phyloP scores from a whole-genome alignment of 495 filamentous ascomycete genomes.

The Hypoxylon lenormandii region DNA sequence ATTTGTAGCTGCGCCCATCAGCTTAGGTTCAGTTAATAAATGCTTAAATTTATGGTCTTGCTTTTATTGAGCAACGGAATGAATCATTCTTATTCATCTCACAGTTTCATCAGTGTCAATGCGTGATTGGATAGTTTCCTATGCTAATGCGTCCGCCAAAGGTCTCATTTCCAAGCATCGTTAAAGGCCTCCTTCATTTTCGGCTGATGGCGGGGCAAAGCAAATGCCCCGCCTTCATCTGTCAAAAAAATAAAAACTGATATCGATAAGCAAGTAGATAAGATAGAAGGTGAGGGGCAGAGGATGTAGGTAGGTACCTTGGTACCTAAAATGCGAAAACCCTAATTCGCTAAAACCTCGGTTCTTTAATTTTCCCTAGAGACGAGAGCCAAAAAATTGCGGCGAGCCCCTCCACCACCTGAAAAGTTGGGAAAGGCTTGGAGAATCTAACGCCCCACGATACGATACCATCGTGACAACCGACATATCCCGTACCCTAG shows the following conservation, averaged over 20 bases:
- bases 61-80: not conserved
- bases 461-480: conserved; percentile 20
- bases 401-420: conserved; percentile 43
- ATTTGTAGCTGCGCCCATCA: no score
- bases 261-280: conserved; percentile 36
- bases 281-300: conserved; percentile 16
- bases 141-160: not conserved
- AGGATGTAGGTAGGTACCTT: conserved; percentile 12
- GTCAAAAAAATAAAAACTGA: not conserved
- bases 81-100: not conserved
- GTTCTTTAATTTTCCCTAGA: conserved; percentile 15
- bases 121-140: no score
- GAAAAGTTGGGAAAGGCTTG: conserved; percentile 6
- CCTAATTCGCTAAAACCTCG: conserved; percentile 54
- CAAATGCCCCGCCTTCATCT: not conserved
- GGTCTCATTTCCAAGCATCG: conserved; percentile 13
- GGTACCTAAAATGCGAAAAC: conserved; percentile 12
- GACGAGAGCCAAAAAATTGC: conserved; percentile 45
- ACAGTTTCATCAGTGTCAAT: not conserved
- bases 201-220: conserved; percentile 38
- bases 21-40: not conserved
- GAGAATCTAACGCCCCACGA: conserved; percentile 21
- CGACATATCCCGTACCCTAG: conserved; percentile 16
- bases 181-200: no score
- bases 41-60: not conserved